These are phyloP conservation scores for Kwoniella shandongensis DNA, from an alignment of 768 basidiomycete genomes.

Conservation along the genomic window DNA sequence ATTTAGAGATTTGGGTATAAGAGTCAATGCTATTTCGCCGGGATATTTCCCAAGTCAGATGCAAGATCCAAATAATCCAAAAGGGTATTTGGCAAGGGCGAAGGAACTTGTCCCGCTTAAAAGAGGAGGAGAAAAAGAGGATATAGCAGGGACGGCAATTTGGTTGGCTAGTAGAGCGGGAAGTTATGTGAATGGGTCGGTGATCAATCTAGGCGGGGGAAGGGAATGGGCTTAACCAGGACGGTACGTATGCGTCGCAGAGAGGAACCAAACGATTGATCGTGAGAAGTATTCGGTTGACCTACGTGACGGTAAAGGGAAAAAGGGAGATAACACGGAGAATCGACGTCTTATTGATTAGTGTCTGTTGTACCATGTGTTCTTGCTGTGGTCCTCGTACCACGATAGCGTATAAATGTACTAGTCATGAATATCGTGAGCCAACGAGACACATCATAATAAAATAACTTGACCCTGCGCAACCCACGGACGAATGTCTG, in stretches of 20 bases:
- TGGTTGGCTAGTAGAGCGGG: slow-evolving; percentile 30
- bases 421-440: no score
- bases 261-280: no score
- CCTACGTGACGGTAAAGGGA: no score
- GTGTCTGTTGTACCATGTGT: not conserved
- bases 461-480: no score
- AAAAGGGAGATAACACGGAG: no score
- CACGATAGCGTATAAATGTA: no score
- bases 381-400: no score
- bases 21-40: slow-evolving; percentile 35
- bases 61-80: slow-evolving; percentile 30
- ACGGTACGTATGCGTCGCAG: no score
- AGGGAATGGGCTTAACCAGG: slow-evolving; percentile 15
- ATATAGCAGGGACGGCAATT: slow-evolving; percentile 25
- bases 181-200: slow-evolving; percentile 25
- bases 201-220: slow-evolving; percentile 19
- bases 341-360: not conserved
- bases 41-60: slow-evolving; percentile 31
- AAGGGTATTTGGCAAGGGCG: slow-evolving; percentile 21
- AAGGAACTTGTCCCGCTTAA: slow-evolving; percentile 26
- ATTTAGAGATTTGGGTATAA: slow-evolving; percentile 26
- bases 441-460: no score
- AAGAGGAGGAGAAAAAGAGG: slow-evolving; percentile 27
- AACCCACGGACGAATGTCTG: no score
- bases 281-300: no score